Conservation (phyloP, 768 basidiomycete species). For the Psilocybe cyanescens region DNA sequence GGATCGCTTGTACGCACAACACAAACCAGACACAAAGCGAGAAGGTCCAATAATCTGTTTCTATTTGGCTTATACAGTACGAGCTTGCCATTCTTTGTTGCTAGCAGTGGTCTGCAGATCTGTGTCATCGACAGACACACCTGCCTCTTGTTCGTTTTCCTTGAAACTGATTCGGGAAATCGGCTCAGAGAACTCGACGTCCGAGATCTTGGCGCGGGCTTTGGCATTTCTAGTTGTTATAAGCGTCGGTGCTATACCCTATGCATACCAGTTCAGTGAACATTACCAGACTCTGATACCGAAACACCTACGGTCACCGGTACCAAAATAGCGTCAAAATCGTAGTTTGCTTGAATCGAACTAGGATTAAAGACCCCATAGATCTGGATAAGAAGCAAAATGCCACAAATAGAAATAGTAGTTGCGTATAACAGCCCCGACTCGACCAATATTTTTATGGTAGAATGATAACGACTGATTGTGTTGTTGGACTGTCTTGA, state of each 20-base stretch:
- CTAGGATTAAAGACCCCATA: background rate
- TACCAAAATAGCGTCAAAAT: background rate
- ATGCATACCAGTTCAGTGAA: background rate
- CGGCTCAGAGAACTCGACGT: background rate
- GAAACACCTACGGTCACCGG: background rate
- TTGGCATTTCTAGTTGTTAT: background rate
- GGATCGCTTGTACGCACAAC: too few species aligned
- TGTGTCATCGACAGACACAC: background rate
- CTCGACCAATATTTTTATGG: background rate
- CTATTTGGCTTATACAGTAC: background rate
- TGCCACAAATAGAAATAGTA: background rate
- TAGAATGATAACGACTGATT: background rate
- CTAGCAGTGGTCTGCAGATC: background rate
- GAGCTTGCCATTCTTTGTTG: background rate
- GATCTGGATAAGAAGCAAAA: background rate
- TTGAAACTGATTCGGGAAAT: background rate
- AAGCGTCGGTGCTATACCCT: slow-evolving; percentile 1
- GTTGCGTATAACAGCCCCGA: background rate
- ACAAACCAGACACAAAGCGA: too few species aligned
- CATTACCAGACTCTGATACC: background rate
- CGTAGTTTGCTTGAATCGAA: background rate
- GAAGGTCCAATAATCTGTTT: too few species aligned
- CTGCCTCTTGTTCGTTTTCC: background rate
- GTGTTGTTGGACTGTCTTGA: background rate
- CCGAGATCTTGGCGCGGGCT: background rate